Evolutionary conservation across 257 asterid species (phyloP), one percentile per base, ranked within the genome.

Genomic region (Solanum sejunctum): DNA sequence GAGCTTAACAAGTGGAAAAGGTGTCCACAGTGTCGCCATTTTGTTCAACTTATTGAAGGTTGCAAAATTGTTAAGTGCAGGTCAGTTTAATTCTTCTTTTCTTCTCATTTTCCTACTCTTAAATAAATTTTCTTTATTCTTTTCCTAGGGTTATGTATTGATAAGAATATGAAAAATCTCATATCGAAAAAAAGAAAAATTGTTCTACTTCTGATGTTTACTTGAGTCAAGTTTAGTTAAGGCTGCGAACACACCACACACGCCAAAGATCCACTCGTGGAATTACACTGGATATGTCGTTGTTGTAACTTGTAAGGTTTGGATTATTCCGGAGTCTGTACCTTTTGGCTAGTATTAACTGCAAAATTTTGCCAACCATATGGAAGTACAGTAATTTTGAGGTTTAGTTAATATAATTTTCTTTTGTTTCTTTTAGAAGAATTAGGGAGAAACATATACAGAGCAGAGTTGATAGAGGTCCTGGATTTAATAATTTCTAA

Each of bases 11-110:
- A 45, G 57, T 72, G 80, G 56, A 72, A 72, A 15, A 43, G 80
- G 80, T 72, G 80, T 72, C 80, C 98, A 0, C 82, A 85, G 66
- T 93, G 97, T 67, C 88, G 90, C 79, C 97, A n/a, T 32, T 43
- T 72, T 72, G 56, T 72, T 72, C 20, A 72, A 45, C 80, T 20
- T 72, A 72, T 45, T 72, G 56, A 72, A 20, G 80, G 80, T 45
- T 72, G 80, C 39, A 72, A 72, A 45, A 43, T 72, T 72, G 56
- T 72, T n/a, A 45, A 20, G 20, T 72, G 80, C 56, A 72, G 80
- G 80, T 72, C 36, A 69, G 51, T 16, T 7, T n/a, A 11, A 43
- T 45, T n/a, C 21, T 20, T 3, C 43, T 18, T 39, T 39, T 39
- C 7, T 23, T 69, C 28, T 9, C 8, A 11, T 10, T 43, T 0